A percentile compares a stretch with the other conserved stretches of the same genome.
These are phyloP conservation scores for Dactylellina parvicollis DNA, from an alignment of 2,329 filamentous ascomycete genomes.

Conservation along the genomic window DNA sequence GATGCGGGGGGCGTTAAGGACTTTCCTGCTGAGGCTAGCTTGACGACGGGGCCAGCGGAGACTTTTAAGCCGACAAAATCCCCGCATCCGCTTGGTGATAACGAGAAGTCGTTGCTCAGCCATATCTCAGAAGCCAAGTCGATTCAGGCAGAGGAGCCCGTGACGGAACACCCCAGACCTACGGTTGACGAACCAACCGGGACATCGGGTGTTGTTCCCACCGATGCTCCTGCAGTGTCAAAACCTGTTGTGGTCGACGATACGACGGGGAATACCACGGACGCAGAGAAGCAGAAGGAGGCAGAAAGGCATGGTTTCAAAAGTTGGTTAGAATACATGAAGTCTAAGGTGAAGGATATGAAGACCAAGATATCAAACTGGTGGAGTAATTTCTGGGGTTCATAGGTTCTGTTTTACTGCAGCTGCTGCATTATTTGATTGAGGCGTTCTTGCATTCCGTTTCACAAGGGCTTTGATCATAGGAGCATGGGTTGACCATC, in stretches of 20 bases:
- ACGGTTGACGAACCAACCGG: constrained; percentile 24
- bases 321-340: constrained; percentile 57
- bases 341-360: constrained; percentile 55
- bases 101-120: constrained; percentile 41
- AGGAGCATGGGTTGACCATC: too few relatives aligned
- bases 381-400: constrained; percentile 56
- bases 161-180: constrained; percentile 34
- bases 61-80: constrained; percentile 42
- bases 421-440: constrained; percentile 8
- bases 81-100: constrained; percentile 31
- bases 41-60: constrained; percentile 15
- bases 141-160: constrained; percentile 41
- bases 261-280: constrained; percentile 39
- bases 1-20: constrained; percentile 32
- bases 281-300: constrained; percentile 48
- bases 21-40: constrained; percentile 36
- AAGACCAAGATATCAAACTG: constrained; percentile 56
- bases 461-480: neutral
- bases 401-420: constrained; percentile 31
- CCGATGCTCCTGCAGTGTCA: constrained; percentile 16
- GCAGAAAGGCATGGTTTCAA: constrained; percentile 47
- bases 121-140: constrained; percentile 52
- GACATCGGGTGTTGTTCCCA: constrained; percentile 14
- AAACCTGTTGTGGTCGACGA: constrained; percentile 26
- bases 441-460: constrained; percentile 3